These are phyloP conservation scores for Hippophae tibetana DNA, from an alignment of 306 rosid genomes.

Conservation along the genomic window DNA sequence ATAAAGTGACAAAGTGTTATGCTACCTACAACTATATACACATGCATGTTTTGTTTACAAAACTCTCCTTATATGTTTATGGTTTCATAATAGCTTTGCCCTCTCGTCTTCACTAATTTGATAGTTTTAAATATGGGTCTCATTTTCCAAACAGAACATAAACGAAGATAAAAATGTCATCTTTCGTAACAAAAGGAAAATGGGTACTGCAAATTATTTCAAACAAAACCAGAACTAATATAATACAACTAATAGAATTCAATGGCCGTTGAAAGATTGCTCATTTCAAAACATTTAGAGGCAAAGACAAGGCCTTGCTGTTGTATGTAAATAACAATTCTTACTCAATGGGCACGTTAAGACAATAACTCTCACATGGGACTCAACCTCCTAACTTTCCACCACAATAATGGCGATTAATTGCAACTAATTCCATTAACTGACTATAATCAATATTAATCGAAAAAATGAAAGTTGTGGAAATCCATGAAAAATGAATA, in stretches of 20 bases:
- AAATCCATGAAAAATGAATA: background rate
- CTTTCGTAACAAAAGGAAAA: background rate
- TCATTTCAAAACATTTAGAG: background rate
- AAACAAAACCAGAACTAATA: background rate
- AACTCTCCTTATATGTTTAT: no score
- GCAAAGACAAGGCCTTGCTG: background rate
- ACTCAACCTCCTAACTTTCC: background rate
- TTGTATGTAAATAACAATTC: background rate
- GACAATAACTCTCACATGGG: background rate
- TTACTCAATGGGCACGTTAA: background rate
- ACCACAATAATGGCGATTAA: background rate
- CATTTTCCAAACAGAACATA: no score
- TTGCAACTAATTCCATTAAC: background rate
- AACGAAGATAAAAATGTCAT: background rate
- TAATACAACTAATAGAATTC: background rate
- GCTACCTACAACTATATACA: no score
- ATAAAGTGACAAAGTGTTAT: no score
- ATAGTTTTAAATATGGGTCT: no score
- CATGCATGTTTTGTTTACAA: no score
- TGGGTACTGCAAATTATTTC: slow-evolving; percentile 7
- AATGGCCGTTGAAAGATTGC: background rate
- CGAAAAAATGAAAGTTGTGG: background rate
- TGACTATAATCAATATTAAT: background rate
- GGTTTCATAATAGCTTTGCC: no score
- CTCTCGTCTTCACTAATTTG: no score